Evolutionary conservation across 2,329 filamentous ascomycete genomes (phyloP), one percentile per base, ranked within the genome.

Genomic region (Aspergillus jensenii): DNA sequence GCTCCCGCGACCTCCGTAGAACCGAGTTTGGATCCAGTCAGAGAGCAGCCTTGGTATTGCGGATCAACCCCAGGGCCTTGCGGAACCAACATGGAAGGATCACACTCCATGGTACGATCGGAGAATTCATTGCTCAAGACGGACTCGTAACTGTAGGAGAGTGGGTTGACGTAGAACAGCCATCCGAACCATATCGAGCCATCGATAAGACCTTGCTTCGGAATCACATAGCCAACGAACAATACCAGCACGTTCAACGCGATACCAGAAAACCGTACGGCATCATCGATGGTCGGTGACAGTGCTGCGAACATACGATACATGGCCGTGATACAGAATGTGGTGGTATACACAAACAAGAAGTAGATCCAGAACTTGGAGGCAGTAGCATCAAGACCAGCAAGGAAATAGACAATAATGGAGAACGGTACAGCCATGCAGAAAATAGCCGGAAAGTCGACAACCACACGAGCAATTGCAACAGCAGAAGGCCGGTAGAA

Each of bases 401-500:
- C 78, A 78, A 89, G 82, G 74, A 89, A 90, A 70, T 89, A 89
- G 71, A 87, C 82, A 65, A 88, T 81, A 49, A 89, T 74, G 3
- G 78, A 78, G 65, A 89, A 89, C 2, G 86, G 77, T 15, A 84
- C 73, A 45, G 85, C 81, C 74, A 87, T 84, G 4, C 79, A 72
- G 21, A 86, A 71, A 23, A 89, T 75, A 6, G 87, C 74, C 0
- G 87, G 86, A 33, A 89, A 75, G 67, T 90, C 87, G 23, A 85
- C 81, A 4, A 89, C 69, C 2, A 88, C 83, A 56, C 86, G 80
- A 66, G 79, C 89, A 76, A 84, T 78, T 4, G 78, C 79, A 48
- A 89, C 85, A 39, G 87, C 87, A 37, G 85, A 86, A 0, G 87
- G 87, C n/a, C 85, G 81, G 67, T 89, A 89, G 71, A 89, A 89